phyloP scores from a whole-genome alignment of 208 protist species.

The Trypanosoma vivax region DNA sequence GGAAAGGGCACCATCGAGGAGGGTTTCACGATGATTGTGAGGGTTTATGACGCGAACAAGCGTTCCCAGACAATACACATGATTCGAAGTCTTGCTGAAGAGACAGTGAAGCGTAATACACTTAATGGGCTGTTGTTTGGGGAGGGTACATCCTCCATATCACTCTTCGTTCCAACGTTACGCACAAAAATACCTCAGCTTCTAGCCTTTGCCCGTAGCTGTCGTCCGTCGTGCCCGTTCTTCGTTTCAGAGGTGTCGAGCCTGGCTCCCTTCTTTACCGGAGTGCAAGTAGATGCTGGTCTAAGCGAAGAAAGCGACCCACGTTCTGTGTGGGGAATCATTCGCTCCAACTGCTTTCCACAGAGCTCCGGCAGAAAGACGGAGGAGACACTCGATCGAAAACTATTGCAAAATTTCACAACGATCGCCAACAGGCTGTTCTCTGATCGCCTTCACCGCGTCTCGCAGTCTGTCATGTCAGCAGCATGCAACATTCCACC shows the following conservation, averaged over 20 bases:
- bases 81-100: slow-evolving; percentile 83
- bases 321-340: slow-evolving; percentile 58
- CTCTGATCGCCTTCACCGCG: slow-evolving; percentile 75
- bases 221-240: slow-evolving; percentile 87
- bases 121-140: slow-evolving; percentile 85
- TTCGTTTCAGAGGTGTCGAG: slow-evolving; percentile 80
- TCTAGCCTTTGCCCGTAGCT: slow-evolving; percentile 82
- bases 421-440: slow-evolving; percentile 86
- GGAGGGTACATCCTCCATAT: slow-evolving; percentile 84
- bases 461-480: slow-evolving; percentile 65
- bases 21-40: slow-evolving; percentile 89
- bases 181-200: slow-evolving; percentile 69
- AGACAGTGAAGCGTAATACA: slow-evolving; percentile 73
- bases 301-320: slow-evolving; percentile 55
- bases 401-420: slow-evolving; percentile 72
- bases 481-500: slow-evolving; percentile 70
- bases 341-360: slow-evolving; percentile 69
- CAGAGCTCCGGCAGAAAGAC: slow-evolving; percentile 36
- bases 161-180: slow-evolving; percentile 79
- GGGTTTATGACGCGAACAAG: slow-evolving; percentile 84
- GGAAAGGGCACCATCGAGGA: slow-evolving; percentile 84
- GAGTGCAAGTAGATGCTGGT: slow-evolving; percentile 50
- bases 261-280: slow-evolving; percentile 65
- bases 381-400: slow-evolving; percentile 66
- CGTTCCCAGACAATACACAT: slow-evolving; percentile 75